phyloP scores from a whole-genome alignment of 2,329 filamentous ascomycete genomes.

The Cladophialophora bantiana region DNA sequence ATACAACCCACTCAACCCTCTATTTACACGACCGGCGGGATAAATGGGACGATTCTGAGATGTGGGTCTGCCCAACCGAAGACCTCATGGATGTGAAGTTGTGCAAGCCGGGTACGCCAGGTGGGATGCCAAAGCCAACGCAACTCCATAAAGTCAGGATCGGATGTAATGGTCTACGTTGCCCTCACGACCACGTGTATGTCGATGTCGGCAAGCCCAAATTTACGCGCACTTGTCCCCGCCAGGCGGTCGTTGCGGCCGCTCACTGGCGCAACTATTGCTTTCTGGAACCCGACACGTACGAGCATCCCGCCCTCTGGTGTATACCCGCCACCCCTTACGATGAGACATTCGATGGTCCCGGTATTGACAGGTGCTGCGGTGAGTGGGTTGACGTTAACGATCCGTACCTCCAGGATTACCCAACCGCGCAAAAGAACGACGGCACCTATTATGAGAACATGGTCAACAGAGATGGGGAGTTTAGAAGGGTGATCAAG shows the following conservation, averaged over 20 bases:
- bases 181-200: not conserved
- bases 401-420: slow-evolving; percentile 2
- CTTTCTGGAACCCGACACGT: not conserved
- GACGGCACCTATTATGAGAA: not conserved
- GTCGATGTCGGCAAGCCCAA: not conserved
- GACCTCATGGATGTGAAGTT: not conserved
- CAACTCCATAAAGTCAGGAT: not conserved
- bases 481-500: slow-evolving; percentile 11
- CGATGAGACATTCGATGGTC: not conserved
- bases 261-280: not conserved
- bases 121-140: not conserved
- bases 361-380: slow-evolving; percentile 6
- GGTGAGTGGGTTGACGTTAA: slow-evolving; percentile 10
- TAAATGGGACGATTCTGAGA: not conserved
- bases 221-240: not conserved
- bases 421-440: not conserved
- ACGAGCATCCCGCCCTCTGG: not conserved
- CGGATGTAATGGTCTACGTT: not conserved
- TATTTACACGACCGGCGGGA: not conserved
- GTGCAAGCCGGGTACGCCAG: not conserved
- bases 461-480: not conserved
- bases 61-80: not conserved
- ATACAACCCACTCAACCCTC: not conserved
- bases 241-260: not conserved
- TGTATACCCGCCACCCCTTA: not conserved